Evolutionary conservation across 2,329 filamentous ascomycete species (phyloP), one percentile per base, ranked within the genome.

Genomic region (Botryosphaeria dothidea): DNA sequence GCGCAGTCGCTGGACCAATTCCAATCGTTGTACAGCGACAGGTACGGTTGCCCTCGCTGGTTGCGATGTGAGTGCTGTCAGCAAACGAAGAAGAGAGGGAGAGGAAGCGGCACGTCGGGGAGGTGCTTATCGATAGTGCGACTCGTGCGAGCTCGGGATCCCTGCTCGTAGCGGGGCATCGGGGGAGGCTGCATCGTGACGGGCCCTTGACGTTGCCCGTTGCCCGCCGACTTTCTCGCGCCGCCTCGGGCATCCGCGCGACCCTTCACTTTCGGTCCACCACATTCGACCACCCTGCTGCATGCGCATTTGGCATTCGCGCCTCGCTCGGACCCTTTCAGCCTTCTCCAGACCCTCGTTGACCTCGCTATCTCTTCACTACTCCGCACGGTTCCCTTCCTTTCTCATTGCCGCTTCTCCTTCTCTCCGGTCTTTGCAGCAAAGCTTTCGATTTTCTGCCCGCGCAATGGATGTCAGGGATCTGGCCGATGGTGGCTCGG

Each of bases 381-480:
- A 25, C 25, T 17, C 27, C 41, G 34, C 27, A 11, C 56, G 54
- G 23, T 38, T 11, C n/a, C n/a, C 23, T 15, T 34, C 41, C n/a
- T 34, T 52, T 11, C 25, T 11, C 11, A 27, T 21, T 13, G 17
- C 56, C 56, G 41, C 27, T 31, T 17, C 25, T 17, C 21, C 56
- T 7, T 23, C n/a, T 46, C 41, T 48, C 9, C 27, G n/a, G 19
- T 19, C 41, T 8, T 36, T 36, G 38, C 56, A 11, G 27, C 25
- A 58, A 25, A 29, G 2, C 13, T n/a, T 4, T n/a, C 34, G 21
- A n/a, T 15, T 23, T 21, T 41, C 41, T n/a, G 19, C 11, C 23
- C 56, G 56, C 52, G 72, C 66, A 56, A 78, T 77, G 76, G 71
- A 75, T 34, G 64, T 70, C 7, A 68, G 72, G 49, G 68, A 68